These are phyloP conservation scores for Alternaria conjuncta DNA, from an alignment of 2,329 filamentous ascomycete species.

Conservation along the genomic window DNA sequence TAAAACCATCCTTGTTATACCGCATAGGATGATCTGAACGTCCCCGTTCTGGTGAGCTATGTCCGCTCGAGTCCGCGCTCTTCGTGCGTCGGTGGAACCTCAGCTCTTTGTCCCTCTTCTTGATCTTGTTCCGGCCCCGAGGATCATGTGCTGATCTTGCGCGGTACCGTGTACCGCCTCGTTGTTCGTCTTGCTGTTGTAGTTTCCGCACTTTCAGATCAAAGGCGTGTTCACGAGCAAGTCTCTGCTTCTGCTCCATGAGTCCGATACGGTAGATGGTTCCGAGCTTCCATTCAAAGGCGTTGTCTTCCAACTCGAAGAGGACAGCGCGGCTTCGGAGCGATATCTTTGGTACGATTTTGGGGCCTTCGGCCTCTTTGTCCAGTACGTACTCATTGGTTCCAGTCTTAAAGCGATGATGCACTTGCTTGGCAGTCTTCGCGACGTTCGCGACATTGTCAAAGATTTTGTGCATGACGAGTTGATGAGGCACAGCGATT, in stretches of 20 bases:
- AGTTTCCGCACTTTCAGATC: conserved; percentile 85
- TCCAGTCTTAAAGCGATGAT: conserved; percentile 87
- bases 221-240: conserved; percentile 91
- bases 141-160: conserved; percentile 59
- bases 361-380: conserved; percentile 85
- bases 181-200: conserved; percentile 64
- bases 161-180: conserved; percentile 58
- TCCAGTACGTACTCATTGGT: conserved; percentile 87
- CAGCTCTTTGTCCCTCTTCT: conserved; percentile 37
- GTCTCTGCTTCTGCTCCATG: conserved; percentile 85
- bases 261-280: conserved; percentile 91
- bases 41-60: conserved; percentile 32
- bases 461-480: conserved; percentile 87
- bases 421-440: conserved; percentile 89
- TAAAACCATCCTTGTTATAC: conserved; percentile 82
- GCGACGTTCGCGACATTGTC: conserved; percentile 89
- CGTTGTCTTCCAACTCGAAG: conserved; percentile 93
- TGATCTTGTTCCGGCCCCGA: conserved; percentile 47
- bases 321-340: conserved; percentile 80
- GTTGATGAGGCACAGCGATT: conserved; percentile 86
- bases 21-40: conserved; percentile 57
- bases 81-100: conserved; percentile 50
- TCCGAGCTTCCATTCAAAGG: conserved; percentile 96
- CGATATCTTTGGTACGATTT: conserved; percentile 84
- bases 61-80: conserved; percentile 42